Evolutionary conservation across 257 asterid species (phyloP), one percentile per base, ranked within the genome.

Genomic region (Penstemon newberryi): DNA sequence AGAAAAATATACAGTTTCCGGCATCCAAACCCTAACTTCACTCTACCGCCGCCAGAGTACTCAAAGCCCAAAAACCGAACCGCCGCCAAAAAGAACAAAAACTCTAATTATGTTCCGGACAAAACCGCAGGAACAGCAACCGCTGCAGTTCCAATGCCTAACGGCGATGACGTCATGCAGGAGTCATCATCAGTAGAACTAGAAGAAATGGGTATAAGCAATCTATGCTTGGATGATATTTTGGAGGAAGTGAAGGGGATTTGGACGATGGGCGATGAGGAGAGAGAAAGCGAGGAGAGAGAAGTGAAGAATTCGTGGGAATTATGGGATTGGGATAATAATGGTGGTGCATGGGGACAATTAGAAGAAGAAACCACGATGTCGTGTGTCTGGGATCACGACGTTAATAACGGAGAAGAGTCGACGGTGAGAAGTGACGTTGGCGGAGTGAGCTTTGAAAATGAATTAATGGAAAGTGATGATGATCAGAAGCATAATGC

Each of bases 1-100:
- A 73, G 95, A 67, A 88, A 81, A 63, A 56, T 86, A n/a, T 68
- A 83, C 51, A 68, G 77, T 42, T 81, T 76, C 53, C 84, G 89
- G 46, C 76, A 68, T 10, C 81, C 83, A 1, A 66, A 57, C 11
- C 77, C 73, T 5, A 51, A 69, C 7, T 66, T 75, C 51, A 13
- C 66, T 5, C 80, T 75, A 0, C 73, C 33, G 33, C 33, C 33
- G 33, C 33, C 2, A 1, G 33, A 25, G 2, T 25, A 66, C 5
- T 65, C 39, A 0, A 25, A 25, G 33, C 33, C 33, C 33, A 25
- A 25, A 25, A 77, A 75, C 56, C 74, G 75, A 8, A 49, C 72
- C 11, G 65, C 64, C 6, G 18, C 8, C 41, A 77, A 75, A 66
- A 81, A 76, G 73, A 78, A 67, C 42, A 80, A 56, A 39, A 43